Evolutionary conservation across 345 rosid species (phyloP).

Genomic region (Eucalyptus victrix): DNA sequence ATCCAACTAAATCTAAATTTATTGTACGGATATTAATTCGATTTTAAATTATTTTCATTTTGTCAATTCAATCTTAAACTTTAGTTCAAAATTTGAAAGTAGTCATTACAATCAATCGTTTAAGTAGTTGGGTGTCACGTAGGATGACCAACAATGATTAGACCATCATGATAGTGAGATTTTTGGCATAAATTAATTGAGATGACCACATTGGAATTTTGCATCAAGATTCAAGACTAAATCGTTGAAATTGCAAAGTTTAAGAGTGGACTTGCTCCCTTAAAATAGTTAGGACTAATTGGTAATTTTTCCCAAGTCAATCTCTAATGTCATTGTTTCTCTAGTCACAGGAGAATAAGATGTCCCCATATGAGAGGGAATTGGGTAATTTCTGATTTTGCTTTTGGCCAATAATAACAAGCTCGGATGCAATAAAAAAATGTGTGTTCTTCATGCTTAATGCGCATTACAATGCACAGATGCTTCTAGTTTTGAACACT

Average conservation of each 20-base stretch:
- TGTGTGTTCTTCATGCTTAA: too few relatives aligned
- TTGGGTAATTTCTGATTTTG: too few relatives aligned
- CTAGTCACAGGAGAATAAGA: background rate
- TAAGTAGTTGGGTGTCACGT: rapidly evolving
- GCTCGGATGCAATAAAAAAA: background rate
- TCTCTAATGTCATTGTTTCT: background rate
- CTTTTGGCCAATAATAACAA: background rate
- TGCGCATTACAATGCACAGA: background rate
- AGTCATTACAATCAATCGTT: rapidly evolving
- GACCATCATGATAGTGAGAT: rapidly evolving
- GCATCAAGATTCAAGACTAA: rapidly evolving
- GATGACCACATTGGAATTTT: too few relatives aligned
- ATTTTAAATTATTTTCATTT: rapidly evolving
- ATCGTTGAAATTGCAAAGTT: background rate
- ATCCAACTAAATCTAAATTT: too few relatives aligned
- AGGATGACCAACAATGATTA: background rate
- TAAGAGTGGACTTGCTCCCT: background rate
- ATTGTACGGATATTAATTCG: rapidly evolving
- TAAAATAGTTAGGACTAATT: too few relatives aligned
- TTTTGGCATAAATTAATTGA: rapidly evolving
- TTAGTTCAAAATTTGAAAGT: too few relatives aligned
- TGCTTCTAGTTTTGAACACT: background rate
- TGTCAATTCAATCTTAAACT: rapidly evolving
- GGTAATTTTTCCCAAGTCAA: background rate
- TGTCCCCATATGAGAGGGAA: background rate